Base-by-base conservation (phyloP, 805 yeast species). In the Saccharomycopsis olivae region DNA sequence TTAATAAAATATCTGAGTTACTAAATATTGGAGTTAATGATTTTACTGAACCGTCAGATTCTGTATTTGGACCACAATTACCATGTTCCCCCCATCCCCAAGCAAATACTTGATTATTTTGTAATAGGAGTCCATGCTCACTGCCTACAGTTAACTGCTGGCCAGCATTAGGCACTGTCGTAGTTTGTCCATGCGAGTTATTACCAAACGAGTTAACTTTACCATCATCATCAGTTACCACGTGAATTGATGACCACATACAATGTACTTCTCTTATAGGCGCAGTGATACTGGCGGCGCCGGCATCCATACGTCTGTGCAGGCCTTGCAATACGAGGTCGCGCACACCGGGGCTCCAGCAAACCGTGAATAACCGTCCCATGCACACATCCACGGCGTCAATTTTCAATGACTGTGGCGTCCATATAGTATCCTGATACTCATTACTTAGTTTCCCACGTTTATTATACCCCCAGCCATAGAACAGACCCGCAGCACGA, bases 51-150 rank as follows among this genome's bases (percentile, higher is more conserved):
- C n/a, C n/a, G n/a, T n/a, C n/a, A n/a, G n/a, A n/a, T n/a, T n/a
- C n/a, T n/a, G n/a, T 20, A 29, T 17, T 19, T 5, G 40, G 36
- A 0, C 95, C 95, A 59, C 97, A 89, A 54, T 89, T 89, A 0
- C 98, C 98, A 57, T 89, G 98, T 53, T 92, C 97, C 11, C 96
- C 96, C 98, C 98, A 89, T 1, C 98, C 98, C 97, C 97, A 92
- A 2, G 88, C 69, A 40, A 53, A 61, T 0, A 87, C 78, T 6
- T 41, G 36, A 29, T 57, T 49, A 1, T 33, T n/a, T 11, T 33
- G 43, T 31, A 34, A 2, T 9, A 72, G 50, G 14, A 87, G 51
- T 0, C 92, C 94, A 57, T 89, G 98, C 53, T 89, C 97, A 56
- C 95, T 84, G 0, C 98, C 98, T 4, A 73, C 67, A 14, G 2